Base-by-base conservation (phyloP, 768 basidiomycete genomes). In the Lactarius sanguifluus region DNA sequence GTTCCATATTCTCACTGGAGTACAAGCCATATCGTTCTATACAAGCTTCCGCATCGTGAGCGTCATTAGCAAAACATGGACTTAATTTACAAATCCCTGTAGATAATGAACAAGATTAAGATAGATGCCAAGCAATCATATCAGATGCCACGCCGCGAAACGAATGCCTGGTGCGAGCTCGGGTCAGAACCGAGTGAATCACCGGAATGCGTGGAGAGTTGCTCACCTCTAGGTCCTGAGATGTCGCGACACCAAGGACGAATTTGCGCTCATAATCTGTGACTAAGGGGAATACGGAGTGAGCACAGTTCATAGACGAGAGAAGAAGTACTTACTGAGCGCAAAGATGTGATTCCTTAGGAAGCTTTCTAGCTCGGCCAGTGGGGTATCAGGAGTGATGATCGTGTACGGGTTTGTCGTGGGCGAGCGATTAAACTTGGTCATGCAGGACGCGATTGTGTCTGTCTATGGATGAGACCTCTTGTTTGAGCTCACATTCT, bases 191-290 rank as follows among this genome's bases (percentile, higher is more conserved):
- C 25, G 30, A 54, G 28, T 7, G 8, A 36, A 25, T 38, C 6
- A 23, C 43, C 13, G 45, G n/a, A 10, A 54, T 13, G 43, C 50
- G 13, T 40, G 30, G 59, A 34, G 32, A 5, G 55, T 23, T 7
- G 30, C 70, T 36, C 58, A 77, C 77, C 73, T 91, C 85, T 23
- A 94, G 77, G 73, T 94, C 92, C 34, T 92, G 86, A 20, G 79
- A 73, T 23, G 92, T 94, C 1, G 89, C 92, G 0, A 94, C 86
- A 1, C 81, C 92, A 18, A 94, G 82, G 4, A 94, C 91, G 65
- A 94, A 94, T 73, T 93, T 92, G 64, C 91, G 85, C 60, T 82
- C 81, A 56, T 79, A 77, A 76, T 97, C 95, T 5, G 95, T 96
- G 43, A 96, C 95, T 94, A 68, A 23, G 61, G 41, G 7, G 40